Evolutionary conservation across 169 alveolate genomes (phyloP).

Genomic region (Cryptosporidium tyzzeri): DNA sequence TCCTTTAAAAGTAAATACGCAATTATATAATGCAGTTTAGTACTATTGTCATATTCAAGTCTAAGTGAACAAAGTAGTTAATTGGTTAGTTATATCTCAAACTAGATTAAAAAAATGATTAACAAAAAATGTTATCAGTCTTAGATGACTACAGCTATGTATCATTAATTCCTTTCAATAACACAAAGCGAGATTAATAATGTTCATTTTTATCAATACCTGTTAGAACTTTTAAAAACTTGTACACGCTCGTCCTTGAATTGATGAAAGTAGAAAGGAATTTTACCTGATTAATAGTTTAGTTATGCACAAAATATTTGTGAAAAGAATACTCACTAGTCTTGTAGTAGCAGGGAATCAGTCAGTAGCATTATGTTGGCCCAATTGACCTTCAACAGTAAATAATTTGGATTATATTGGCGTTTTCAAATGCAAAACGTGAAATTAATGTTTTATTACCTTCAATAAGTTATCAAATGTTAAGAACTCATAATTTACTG

Average conservation of each 20-base stretch:
- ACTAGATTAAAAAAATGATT: background rate
- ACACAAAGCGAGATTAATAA: background rate
- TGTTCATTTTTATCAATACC: background rate
- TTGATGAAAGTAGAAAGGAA: background rate
- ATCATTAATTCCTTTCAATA: background rate
- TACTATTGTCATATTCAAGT: too few relatives aligned
- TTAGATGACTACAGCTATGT: background rate
- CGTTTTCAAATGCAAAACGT: background rate
- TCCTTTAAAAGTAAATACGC: background rate
- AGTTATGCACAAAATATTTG: too few relatives aligned
- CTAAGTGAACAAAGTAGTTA: too few relatives aligned
- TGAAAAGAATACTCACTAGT: background rate
- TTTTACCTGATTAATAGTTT: background rate
- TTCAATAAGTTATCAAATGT: background rate
- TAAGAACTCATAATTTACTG: background rate
- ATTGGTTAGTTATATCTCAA: background rate
- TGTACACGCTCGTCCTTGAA: background rate
- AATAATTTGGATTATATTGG: background rate
- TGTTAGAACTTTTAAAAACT: background rate
- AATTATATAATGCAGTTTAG: too few relatives aligned
- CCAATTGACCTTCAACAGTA: background rate
- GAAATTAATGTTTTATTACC: slow-evolving; percentile 4
- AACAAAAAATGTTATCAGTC: background rate
- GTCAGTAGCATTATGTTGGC: background rate
- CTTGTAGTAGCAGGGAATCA: background rate